Evolutionary conservation across 1,284 basidiomycete genomes (phyloP).

Genomic region (Phaffia rhodozyma): DNA sequence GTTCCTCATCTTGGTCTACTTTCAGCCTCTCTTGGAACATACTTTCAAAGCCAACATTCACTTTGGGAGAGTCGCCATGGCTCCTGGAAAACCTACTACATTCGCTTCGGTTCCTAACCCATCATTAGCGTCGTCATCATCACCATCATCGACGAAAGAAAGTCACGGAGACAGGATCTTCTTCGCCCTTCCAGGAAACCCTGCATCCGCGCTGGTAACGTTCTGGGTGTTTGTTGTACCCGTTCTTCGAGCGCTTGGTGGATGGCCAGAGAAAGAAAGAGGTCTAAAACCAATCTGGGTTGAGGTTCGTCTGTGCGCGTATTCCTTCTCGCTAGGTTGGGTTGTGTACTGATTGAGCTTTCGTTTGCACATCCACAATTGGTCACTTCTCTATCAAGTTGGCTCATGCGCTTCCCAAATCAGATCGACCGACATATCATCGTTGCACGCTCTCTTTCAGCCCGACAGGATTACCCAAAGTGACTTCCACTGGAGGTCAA

Average conservation of each 20-base stretch:
- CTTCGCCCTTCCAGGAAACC: slow-evolving; percentile 79
- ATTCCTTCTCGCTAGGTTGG: not conserved
- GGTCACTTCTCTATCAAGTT: not conserved
- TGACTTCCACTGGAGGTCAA: slow-evolving; percentile 71
- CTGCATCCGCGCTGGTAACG: slow-evolving; percentile 74
- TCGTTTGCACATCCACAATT: not conserved
- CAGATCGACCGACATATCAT: slow-evolving; percentile 61
- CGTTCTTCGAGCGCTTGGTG: slow-evolving; percentile 58
- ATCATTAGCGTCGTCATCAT: slow-evolving; percentile 24
- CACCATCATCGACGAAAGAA: slow-evolving; percentile 19
- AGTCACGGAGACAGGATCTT: slow-evolving; percentile 42
- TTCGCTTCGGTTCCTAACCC: slow-evolving; percentile 58
- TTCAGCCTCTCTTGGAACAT: slow-evolving; percentile 63
- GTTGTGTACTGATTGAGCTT: not conserved
- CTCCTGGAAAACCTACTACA: slow-evolving; percentile 50
- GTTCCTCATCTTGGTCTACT: not conserved
- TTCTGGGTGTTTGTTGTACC: slow-evolving; percentile 77
- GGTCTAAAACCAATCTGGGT: slow-evolving; percentile 55
- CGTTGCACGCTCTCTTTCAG: slow-evolving; percentile 38
- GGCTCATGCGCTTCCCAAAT: not conserved
- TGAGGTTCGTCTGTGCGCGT: slow-evolving; percentile 39
- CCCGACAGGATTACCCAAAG: slow-evolving; percentile 43
- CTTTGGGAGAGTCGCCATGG: slow-evolving; percentile 54
- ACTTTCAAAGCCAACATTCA: slow-evolving; percentile 60
- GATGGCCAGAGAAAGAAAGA: slow-evolving; percentile 46